Evolutionary conservation across 805 yeast species (phyloP).

Genomic region (Candida odintsovae): DNA sequence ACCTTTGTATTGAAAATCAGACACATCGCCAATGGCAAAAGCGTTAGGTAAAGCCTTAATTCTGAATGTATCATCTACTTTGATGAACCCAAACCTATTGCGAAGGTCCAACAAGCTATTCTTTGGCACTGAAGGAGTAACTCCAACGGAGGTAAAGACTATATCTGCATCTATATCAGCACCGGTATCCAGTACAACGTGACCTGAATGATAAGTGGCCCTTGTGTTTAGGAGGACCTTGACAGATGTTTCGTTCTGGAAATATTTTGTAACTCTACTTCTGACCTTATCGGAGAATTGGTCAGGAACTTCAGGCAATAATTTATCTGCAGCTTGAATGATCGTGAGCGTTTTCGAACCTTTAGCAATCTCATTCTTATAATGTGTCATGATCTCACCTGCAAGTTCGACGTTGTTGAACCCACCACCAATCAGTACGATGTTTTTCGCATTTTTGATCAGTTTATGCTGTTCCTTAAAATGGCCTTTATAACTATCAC

Average conservation of each 20-base stretch:
- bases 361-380: conserved; percentile 6
- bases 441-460: conserved; percentile 19
- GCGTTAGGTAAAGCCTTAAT: conserved; percentile 12
- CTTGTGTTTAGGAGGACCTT: conserved; percentile 5
- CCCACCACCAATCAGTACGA: conserved; percentile 28
- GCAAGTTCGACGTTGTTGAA: conserved; percentile 23
- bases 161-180: conserved; percentile 1
- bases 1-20: conserved; percentile 21
- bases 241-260: conserved; percentile 3
- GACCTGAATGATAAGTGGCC: conserved; percentile 1
- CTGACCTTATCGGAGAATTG: conserved; percentile 14
- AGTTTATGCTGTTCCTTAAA: conserved; percentile 9
- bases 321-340: conserved; percentile 15
- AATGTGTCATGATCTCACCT: conserved; percentile 23
- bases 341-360: conserved; percentile 21
- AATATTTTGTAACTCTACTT: conserved; percentile 6
- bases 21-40: conserved; percentile 31
- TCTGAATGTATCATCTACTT: conserved; percentile 20
- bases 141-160: conserved; percentile 16
- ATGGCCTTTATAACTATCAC: conserved; percentile 11
- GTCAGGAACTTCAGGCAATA: conserved; percentile 7
- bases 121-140: conserved; percentile 19
- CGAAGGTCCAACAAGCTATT: conserved; percentile 8
- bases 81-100: conserved; percentile 15
- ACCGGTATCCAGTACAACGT: background rate